These are phyloP conservation scores for Colletotrichum ledebouriae DNA, from an alignment of 2,329 filamentous ascomycete genomes.

Conservation along the genomic window DNA sequence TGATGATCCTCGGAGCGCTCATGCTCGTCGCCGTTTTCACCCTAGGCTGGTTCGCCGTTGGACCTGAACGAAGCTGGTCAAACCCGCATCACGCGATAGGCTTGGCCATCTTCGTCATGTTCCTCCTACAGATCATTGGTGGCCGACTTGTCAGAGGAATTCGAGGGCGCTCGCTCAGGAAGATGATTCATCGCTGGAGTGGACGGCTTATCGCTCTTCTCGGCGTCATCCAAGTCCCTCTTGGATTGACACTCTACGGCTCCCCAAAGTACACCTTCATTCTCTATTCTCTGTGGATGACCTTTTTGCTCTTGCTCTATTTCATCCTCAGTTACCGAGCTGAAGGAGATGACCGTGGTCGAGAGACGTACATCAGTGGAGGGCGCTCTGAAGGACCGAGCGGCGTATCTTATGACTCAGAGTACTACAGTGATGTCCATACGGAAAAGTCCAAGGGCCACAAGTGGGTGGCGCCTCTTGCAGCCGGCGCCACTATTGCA, in stretches of 20 bases:
- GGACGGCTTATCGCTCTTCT: conserved; percentile 84
- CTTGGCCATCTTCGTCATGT: conserved; percentile 80
- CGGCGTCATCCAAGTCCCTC: conserved; percentile 86
- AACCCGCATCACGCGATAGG: conserved; percentile 91
- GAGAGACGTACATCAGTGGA: conserved; percentile 68
- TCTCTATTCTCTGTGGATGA: conserved; percentile 84
- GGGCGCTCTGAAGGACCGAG: conserved; percentile 67
- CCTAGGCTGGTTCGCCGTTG: conserved; percentile 84
- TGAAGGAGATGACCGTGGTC: conserved; percentile 66
- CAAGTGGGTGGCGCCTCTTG: conserved; percentile 66
- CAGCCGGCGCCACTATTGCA: conserved; percentile 64
- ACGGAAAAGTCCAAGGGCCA: conserved; percentile 53
- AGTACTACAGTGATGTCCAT: conserved; percentile 56
- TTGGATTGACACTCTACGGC: conserved; percentile 92
- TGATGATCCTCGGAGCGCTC: conserved; percentile 77
- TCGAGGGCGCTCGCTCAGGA: conserved; percentile 62
- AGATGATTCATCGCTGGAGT: conserved; percentile 87
- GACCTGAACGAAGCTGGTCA: conserved; percentile 76
- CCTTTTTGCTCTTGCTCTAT: conserved; percentile 78
- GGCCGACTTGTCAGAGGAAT: conserved; percentile 73
- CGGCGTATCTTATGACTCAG: conserved; percentile 55
- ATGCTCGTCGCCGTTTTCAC: conserved; percentile 80
- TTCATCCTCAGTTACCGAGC: conserved; percentile 83
- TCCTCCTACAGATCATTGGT: conserved; percentile 78
- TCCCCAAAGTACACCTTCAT: conserved; percentile 89